A percentile compares a stretch with the other conserved stretches of the same genome.
These are phyloP conservation scores for Calonectria pteridis DNA, from an alignment of 2,329 filamentous ascomycete species.

Conservation along the genomic window DNA sequence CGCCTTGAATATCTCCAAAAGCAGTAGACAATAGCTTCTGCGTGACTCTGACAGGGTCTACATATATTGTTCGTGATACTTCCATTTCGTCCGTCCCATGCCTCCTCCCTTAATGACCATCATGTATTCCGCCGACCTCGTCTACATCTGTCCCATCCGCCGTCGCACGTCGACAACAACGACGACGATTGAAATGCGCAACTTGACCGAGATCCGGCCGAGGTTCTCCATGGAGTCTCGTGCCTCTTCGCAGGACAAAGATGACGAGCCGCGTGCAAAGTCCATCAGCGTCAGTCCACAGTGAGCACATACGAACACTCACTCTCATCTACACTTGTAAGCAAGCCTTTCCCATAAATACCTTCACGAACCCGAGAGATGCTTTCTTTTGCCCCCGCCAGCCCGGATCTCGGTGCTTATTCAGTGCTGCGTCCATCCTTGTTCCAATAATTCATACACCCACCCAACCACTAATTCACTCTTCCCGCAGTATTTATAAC, in stretches of 20 bases:
- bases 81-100: not conserved
- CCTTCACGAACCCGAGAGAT: not conserved
- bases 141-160: slow-evolving; percentile 35
- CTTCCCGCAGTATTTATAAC: not conserved
- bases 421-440: not conserved
- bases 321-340: not conserved
- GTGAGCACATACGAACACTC: not conserved
- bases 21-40: slow-evolving; percentile 35
- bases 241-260: not conserved
- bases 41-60: not conserved
- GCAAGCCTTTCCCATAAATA: not conserved
- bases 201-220: slow-evolving; percentile 15
- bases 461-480: not conserved
- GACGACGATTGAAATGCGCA: slow-evolving; percentile 34
- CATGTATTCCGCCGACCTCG: slow-evolving; percentile 48
- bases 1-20: slow-evolving; percentile 25
- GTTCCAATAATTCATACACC: not conserved
- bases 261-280: not conserved
- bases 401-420: no score
- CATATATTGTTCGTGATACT: not conserved
- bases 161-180: not conserved
- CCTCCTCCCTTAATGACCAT: not conserved
- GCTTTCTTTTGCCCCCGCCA: no score
- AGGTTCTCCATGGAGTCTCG: not conserved
- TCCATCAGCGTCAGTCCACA: not conserved